A percentile compares a stretch with the other conserved stretches of the same genome.
Evolutionary conservation across 176 grass and related monocot species (phyloP).

Genomic region (Oryza meridionalis): DNA sequence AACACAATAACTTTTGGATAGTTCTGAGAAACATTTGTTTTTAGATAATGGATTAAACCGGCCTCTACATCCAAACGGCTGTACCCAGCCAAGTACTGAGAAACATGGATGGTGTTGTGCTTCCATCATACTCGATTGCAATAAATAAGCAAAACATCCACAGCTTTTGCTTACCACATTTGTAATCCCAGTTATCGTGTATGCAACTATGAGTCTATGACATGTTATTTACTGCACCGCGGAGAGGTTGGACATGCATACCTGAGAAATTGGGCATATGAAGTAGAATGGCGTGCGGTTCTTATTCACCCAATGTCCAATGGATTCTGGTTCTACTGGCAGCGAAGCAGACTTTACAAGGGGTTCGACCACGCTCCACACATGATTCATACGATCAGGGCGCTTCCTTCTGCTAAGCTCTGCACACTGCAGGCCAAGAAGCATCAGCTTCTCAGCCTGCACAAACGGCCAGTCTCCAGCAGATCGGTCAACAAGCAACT

Average conservation of each 20-base stretch:
- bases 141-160: background rate
- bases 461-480: constrained; percentile 83
- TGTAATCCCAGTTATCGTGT: background rate
- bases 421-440: constrained; percentile 71
- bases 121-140: background rate
- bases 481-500: constrained; percentile 53
- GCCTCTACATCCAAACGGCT: too few relatives aligned
- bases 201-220: background rate
- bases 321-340: background rate
- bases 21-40: background rate
- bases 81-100: background rate
- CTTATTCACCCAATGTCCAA: constrained; percentile 6
- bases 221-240: background rate
- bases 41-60: too few relatives aligned
- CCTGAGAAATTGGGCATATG: constrained; percentile 83
- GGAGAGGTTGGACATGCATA: constrained; percentile 31
- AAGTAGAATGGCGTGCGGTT: constrained; percentile 58
- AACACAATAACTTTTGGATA: background rate
- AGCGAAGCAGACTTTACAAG: constrained; percentile 49
- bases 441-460: constrained; percentile 73
- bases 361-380: constrained; percentile 68
- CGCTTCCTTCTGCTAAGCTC: constrained; percentile 60
- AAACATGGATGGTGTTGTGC: background rate
- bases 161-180: background rate
- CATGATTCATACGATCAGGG: constrained; percentile 58